phyloP scores from a whole-genome alignment of 495 filamentous ascomycete genomes.

The Achaetomiella virescens region DNA sequence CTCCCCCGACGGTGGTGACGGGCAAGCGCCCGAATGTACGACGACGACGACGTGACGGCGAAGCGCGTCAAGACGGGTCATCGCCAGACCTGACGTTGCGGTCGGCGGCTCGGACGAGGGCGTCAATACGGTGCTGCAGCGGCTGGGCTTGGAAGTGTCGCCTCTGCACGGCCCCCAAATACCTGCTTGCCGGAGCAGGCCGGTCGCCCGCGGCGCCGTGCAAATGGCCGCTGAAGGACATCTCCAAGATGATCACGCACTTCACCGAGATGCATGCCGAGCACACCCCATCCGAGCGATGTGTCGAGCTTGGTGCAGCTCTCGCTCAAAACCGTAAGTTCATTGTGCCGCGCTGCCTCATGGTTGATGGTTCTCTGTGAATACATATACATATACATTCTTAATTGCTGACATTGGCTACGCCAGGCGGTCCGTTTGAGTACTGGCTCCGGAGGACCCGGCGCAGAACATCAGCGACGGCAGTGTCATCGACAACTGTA shows the following conservation, averaged over 20 bases:
- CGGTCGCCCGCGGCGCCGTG: conserved; percentile 39
- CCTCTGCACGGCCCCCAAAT: conserved; percentile 36
- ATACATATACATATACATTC: too few species aligned
- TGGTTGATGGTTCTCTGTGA: too few species aligned
- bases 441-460: conserved; percentile 40
- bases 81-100: conserved; percentile 2
- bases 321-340: conserved; percentile 35
- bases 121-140: conserved; percentile 26
- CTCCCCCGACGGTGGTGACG: neutral
- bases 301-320: conserved; percentile 35
- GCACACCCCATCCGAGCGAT: conserved; percentile 33
- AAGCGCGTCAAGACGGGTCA: conserved; percentile 7
- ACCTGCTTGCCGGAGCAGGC: conserved; percentile 31
- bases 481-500: conserved; percentile 29
- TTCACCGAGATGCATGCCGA: conserved; percentile 41
- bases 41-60: neutral
- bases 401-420: conserved; percentile 3
- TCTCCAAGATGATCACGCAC: conserved; percentile 42
- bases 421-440: conserved; percentile 39
- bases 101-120: conserved; percentile 1
- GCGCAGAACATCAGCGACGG: conserved; percentile 29
- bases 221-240: conserved; percentile 43
- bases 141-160: conserved; percentile 44
- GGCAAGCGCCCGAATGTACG: neutral
- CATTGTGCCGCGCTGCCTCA: neutral